Base-by-base conservation (phyloP, 2,329 filamentous ascomycete genomes). In the Colletotrichum euphorbiae region DNA sequence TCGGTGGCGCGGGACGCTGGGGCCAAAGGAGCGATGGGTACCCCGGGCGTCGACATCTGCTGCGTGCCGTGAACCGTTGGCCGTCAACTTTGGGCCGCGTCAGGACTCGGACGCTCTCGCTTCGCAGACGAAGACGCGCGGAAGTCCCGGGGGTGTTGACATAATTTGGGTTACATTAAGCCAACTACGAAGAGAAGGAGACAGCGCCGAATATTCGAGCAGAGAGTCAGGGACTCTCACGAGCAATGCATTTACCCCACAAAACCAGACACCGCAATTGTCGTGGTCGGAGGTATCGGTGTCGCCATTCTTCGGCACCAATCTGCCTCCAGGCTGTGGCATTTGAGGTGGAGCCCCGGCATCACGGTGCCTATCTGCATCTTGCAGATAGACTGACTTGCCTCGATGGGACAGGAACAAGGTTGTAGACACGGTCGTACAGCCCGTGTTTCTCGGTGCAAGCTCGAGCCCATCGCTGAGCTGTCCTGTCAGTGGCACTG, bases 141-240 rank as follows among this genome's bases (percentile, higher is more conserved):
- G 67, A 56, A 69, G 50, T 17, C 52, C 56, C 50, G 62, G 38
- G 42, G 64, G 65, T 64, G 70, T 70, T 57, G 69, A 56, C 54
- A 61, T 46, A 69, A 64, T 71, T 58, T 71, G 70, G 69, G 38
- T 28, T 61, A 70, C 69, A 66, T 67, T 67, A 56, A 60, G 40
- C 48, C 62, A 42, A 69, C 48, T 43, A 52, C 45, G 48, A 40
- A 59, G 55, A 42, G 55, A 55, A 48, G 42, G 48, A 65, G 58
- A 61, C 52, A 46, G 21, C 33, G 33, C 62, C 62, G 56, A 69
- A 17, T n/a, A 40, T 38, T 52, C 36, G 38, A 63, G 40, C 48
- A 60, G 43, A 48, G 50, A 38, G 33, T 24, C 28, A 38, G 42
- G 31, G n/a, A 51, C 48, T 31, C 51, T 31, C 51, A 0, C 19